Evolutionary conservation across 352 stramenopile genomes (phyloP), one percentile per base, ranked within the genome.

Genomic region (Globisporangium radiosum): DNA sequence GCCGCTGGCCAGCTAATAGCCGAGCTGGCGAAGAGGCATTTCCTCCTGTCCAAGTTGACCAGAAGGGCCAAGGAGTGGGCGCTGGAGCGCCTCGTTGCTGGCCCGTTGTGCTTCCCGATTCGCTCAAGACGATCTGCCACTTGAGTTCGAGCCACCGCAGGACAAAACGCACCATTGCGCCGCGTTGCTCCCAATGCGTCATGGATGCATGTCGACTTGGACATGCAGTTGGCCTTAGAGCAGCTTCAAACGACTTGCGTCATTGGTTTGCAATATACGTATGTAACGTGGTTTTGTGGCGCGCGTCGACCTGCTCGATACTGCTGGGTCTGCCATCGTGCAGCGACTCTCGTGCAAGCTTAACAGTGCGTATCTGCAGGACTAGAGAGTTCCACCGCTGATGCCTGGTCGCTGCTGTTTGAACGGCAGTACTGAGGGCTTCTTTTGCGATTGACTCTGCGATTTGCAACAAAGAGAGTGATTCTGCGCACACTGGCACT

Each of bases 221-320:
- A 19, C 17, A 19, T 19, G 17, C 17, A 19, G 17, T 19, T 19
- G 17, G 17, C 17, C 17, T 19, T 19, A 19, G 17, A 19, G 17
- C 17, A 19, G 17, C 17, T 19, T 19, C 17, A 19, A 19, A 19
- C 17, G 17, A 19, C 17, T 19, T 19, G 17, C 17, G 17, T 19
- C 17, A 19, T 19, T 19, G 17, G 17, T 19, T 19, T 19, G 40
- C 54, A 5, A 42, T 33, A 15, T 36, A 43, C 40, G 47, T 54
- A 13, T n/a, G 44, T 25, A 7, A 38, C 13, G 43, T 33, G 2
- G 51, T 63, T 47, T 64, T 44, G 19, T 54, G 36, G 56, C 57
- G 57, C 11, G 57, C 57, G 25, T 44, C 42, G 6, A 47, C 2
- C 7, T 19, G 11, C 7, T n/a, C 10, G 2, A 8, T 8, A 19